phyloP scores from a whole-genome alignment of 345 rosid genomes.

The Euphorbia tirucalli region DNA sequence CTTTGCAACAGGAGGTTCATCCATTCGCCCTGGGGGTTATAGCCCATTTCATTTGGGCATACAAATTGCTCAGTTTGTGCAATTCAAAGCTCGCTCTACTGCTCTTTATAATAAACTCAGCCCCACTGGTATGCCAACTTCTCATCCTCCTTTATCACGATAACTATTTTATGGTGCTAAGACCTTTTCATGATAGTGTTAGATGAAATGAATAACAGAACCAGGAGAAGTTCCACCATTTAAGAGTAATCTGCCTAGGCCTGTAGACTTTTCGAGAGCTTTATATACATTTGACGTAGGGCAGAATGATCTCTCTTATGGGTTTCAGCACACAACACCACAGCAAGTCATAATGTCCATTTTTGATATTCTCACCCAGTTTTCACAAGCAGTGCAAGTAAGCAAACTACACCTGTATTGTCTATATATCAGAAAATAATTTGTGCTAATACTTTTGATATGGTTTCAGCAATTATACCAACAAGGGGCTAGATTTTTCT shows the following conservation, averaged over 20 bases:
- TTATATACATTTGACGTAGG: conserved; percentile 70
- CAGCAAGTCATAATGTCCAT: conserved; percentile 52
- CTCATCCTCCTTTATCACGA: neutral
- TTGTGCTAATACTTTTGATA: conserved; percentile 4
- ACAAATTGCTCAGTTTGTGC: conserved; percentile 46
- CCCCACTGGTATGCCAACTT: conserved; percentile 26
- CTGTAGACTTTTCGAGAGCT: conserved; percentile 64
- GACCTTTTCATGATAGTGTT: neutral
- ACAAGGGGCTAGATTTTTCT: conserved; percentile 76
- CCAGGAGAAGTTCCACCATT: conserved; percentile 20
- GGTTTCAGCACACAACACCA: conserved; percentile 40
- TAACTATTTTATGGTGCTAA: neutral
- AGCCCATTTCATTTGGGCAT: conserved; percentile 46
- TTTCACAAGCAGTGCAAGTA: conserved; percentile 52
- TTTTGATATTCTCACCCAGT: conserved; percentile 44
- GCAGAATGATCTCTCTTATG: conserved; percentile 62
- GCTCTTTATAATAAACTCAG: conserved; percentile 36
- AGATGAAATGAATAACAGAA: neutral
- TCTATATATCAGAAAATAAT: neutral
- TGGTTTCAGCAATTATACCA: conserved; percentile 46
- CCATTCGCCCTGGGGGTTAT: conserved; percentile 25
- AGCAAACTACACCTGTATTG: conserved; percentile 4
- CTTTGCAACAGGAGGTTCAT: conserved; percentile 32
- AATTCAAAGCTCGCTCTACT: conserved; percentile 38
- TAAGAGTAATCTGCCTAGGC: conserved; percentile 53